Conservation (phyloP, 495 filamentous ascomycete genomes). For the Talaromyces borbonicus region DNA sequence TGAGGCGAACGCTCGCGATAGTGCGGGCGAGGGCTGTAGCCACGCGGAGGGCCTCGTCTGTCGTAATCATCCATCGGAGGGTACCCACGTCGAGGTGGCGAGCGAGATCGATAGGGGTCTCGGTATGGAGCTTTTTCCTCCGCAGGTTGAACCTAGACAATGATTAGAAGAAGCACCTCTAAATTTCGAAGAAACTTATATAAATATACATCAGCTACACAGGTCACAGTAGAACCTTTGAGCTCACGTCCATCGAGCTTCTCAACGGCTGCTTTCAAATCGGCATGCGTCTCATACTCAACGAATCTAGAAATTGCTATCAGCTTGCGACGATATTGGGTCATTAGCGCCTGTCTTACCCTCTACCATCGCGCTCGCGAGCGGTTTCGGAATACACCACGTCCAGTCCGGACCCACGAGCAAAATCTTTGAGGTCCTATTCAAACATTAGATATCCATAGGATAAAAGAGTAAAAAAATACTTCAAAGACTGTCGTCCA, state of each 20-base stretch:
- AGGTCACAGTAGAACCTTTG: constrained; percentile 75
- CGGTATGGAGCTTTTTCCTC: constrained; percentile 59
- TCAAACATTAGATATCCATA: constrained; percentile 19
- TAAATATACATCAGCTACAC: constrained; percentile 52
- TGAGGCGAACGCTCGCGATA: constrained; percentile 76
- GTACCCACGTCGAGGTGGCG: constrained; percentile 60
- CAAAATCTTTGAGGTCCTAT: constrained; percentile 99
- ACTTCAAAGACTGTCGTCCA: no score
- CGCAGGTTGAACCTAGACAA: constrained; percentile 43
- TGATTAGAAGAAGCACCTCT: constrained; percentile 22
- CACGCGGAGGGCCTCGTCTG: constrained; percentile 66
- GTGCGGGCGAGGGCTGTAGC: constrained; percentile 72
- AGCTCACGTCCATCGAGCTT: constrained; percentile 89
- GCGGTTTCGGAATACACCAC: constrained; percentile 97
- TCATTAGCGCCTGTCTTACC: constrained; percentile 46
- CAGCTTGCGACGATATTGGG: not conserved
- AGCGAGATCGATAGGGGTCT: constrained; percentile 67
- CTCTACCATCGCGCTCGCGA: constrained; percentile 85
- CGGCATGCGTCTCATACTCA: constrained; percentile 87
- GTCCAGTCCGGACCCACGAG: constrained; percentile 89
- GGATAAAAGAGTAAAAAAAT: constrained; percentile 25
- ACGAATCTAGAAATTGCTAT: constrained; percentile 62
- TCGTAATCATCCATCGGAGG: constrained; percentile 64
- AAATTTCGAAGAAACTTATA: not conserved
- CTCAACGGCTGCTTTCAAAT: constrained; percentile 82